Percentiles rank a stretch among this genome's conserved stretches.
These are phyloP conservation scores for Coniferiporia weirii DNA, from an alignment of 1,284 basidiomycete genomes.

Conservation along the genomic window DNA sequence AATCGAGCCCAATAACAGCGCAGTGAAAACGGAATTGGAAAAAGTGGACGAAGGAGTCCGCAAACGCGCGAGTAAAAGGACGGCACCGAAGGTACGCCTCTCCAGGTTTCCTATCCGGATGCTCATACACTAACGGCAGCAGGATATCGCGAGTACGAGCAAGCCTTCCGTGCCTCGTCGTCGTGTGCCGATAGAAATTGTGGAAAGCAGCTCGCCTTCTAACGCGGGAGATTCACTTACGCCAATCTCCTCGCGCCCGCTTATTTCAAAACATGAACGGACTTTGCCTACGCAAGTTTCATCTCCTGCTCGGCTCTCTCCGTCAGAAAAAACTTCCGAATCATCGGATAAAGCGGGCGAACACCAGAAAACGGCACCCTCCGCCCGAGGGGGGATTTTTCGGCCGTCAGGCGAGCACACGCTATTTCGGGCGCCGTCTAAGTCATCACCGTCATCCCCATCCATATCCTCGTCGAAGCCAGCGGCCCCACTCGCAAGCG, in stretches of 20 bases:
- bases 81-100: slow-evolving; percentile 25
- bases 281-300: slow-evolving; percentile 2
- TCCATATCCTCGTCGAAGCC: not conserved
- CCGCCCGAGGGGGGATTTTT: slow-evolving; percentile 58
- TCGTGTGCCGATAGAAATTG: slow-evolving; percentile 64
- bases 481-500: not conserved
- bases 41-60: slow-evolving; percentile 33
- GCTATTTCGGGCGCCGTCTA: slow-evolving; percentile 25
- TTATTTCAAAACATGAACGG: not conserved
- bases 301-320: slow-evolving; percentile 22
- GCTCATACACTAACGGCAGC: slow-evolving; percentile 11
- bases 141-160: slow-evolving; percentile 29
- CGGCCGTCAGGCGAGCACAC: slow-evolving; percentile 47
- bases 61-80: not conserved
- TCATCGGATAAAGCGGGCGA: slow-evolving; percentile 10
- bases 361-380: slow-evolving; percentile 32
- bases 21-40: slow-evolving; percentile 50
- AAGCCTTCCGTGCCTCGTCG: slow-evolving; percentile 36
- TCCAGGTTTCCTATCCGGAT: slow-evolving; percentile 11
- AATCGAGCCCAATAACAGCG: slow-evolving; percentile 54
- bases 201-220: slow-evolving; percentile 36
- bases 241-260: slow-evolving; percentile 11
- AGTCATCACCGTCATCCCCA: slow-evolving; percentile 21
- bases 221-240: slow-evolving; percentile 14
- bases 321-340: slow-evolving; percentile 17